Conservation (phyloP, 305 asterid species). For the Petunia hybrid region DNA sequence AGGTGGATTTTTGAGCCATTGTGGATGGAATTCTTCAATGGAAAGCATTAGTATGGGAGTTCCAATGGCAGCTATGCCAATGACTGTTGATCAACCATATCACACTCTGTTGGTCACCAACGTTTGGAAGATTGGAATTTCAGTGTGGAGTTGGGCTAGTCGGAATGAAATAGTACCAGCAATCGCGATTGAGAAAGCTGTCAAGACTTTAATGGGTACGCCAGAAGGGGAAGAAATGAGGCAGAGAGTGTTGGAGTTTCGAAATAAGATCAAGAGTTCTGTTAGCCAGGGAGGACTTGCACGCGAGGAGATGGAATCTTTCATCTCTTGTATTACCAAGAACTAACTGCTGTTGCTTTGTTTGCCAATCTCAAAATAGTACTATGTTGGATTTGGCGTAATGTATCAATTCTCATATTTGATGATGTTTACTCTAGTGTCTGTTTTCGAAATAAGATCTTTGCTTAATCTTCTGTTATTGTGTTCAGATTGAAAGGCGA, state of each 20-base stretch:
- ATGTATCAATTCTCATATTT: slow-evolving; percentile 7
- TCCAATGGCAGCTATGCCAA: slow-evolving; percentile 24
- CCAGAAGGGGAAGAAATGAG: too few relatives aligned
- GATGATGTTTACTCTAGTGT: not conserved
- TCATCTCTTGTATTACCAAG: too few relatives aligned
- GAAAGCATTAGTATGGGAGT: slow-evolving; percentile 24
- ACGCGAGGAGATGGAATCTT: too few relatives aligned
- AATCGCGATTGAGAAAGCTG: too few relatives aligned
- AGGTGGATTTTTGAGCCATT: slow-evolving; percentile 20
- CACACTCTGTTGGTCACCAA: slow-evolving; percentile 55
- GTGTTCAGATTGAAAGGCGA: not conserved
- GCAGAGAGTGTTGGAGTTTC: too few relatives aligned
- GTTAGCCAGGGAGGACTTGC: too few relatives aligned
- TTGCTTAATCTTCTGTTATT: not conserved
- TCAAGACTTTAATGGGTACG: not conserved
- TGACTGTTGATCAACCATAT: slow-evolving; percentile 38
- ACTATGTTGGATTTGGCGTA: not conserved
- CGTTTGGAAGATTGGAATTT: slow-evolving; percentile 58
- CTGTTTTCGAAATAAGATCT: not conserved
- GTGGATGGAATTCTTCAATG: slow-evolving; percentile 21
- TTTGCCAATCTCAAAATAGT: too few relatives aligned
- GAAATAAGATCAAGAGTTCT: too few relatives aligned
- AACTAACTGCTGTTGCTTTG: not conserved
- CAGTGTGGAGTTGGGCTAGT: slow-evolving; percentile 32
- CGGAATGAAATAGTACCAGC: too few relatives aligned